A percentile compares a stretch with the other conserved stretches of the same genome.
phyloP scores from a whole-genome alignment of 129 eudicot genomes.

The Centrapalus pauciflorus region DNA sequence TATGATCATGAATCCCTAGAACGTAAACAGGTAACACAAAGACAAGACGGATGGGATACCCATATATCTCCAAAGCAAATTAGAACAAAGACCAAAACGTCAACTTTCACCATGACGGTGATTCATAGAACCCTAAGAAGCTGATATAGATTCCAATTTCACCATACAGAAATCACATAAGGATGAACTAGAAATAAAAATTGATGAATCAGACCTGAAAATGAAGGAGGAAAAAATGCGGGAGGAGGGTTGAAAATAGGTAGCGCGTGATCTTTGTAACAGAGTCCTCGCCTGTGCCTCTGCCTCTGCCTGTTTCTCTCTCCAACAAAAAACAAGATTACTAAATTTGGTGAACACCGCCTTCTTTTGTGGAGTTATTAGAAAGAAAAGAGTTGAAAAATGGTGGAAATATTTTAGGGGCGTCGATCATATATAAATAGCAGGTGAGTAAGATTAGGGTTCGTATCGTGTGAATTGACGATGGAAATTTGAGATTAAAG shows the following conservation, averaged over 20 bases:
- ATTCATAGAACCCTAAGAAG: slow-evolving; percentile 3
- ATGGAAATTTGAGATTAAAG: slow-evolving; percentile 3
- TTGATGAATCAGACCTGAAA: slow-evolving; percentile 16
- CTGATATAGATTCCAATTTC: background rate
- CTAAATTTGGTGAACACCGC: slow-evolving; percentile 16
- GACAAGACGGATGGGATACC: slow-evolving; percentile 3
- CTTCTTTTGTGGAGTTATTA: background rate
- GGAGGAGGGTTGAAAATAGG: slow-evolving; percentile 26
- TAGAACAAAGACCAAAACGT: slow-evolving; percentile 12
- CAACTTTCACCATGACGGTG: slow-evolving; percentile 17
- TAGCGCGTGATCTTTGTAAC: slow-evolving; percentile 31
- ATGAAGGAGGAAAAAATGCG: slow-evolving; percentile 32
- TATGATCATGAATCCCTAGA: background rate
- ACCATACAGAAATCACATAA: background rate
- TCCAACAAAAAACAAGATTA: slow-evolving; percentile 17
- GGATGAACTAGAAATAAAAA: background rate
- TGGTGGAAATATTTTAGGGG: background rate
- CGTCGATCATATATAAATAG: slow-evolving; percentile 10
- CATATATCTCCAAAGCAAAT: slow-evolving; percentile 13
- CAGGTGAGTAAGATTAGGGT: background rate
- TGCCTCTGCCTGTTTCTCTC: too few species aligned
- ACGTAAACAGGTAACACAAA: background rate
- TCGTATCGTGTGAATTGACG: slow-evolving; percentile 16
- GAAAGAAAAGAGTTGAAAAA: background rate
- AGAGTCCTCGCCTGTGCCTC: too few species aligned